These are phyloP conservation scores for Escallonia rubra DNA, from an alignment of 129 eudicot species.

Conservation along the genomic window DNA sequence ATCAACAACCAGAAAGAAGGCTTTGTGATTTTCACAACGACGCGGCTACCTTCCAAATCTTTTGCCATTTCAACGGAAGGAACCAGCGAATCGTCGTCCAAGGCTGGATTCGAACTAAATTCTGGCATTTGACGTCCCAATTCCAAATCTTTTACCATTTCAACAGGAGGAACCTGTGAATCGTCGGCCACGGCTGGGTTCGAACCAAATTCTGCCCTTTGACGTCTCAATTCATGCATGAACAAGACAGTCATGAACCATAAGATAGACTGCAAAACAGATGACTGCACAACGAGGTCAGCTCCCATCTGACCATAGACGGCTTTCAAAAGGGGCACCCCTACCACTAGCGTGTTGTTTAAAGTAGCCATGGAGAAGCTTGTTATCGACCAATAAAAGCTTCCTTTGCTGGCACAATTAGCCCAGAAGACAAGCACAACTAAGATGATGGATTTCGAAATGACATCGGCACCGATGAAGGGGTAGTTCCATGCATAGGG, in stretches of 20 bases:
- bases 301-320: constrained; percentile 50
- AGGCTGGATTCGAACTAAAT: too few relatives aligned
- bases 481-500: constrained; percentile 51
- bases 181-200: not conserved
- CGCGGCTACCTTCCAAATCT: constrained; percentile 20
- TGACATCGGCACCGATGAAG: constrained; percentile 38
- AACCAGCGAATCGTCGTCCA: too few relatives aligned
- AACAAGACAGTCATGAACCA: constrained; percentile 40
- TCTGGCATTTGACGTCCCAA: too few relatives aligned
- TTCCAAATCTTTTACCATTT: constrained; percentile 20
- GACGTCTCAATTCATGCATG: constrained; percentile 35
- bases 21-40: not conserved
- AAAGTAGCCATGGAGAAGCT: constrained; percentile 41
- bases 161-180: not conserved
- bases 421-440: constrained; percentile 42
- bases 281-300: constrained; percentile 43
- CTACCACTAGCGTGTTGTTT: constrained; percentile 52
- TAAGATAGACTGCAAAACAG: constrained; percentile 38
- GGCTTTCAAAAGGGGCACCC: constrained; percentile 54
- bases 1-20: constrained; percentile 19
- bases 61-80: constrained; percentile 3
- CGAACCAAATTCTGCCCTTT: constrained; percentile 5
- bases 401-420: constrained; percentile 30
- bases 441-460: constrained; percentile 36
- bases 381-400: constrained; percentile 57